Base-by-base conservation (phyloP, 2,329 filamentous ascomycete genomes). In the Colletotrichum shisoi region DNA sequence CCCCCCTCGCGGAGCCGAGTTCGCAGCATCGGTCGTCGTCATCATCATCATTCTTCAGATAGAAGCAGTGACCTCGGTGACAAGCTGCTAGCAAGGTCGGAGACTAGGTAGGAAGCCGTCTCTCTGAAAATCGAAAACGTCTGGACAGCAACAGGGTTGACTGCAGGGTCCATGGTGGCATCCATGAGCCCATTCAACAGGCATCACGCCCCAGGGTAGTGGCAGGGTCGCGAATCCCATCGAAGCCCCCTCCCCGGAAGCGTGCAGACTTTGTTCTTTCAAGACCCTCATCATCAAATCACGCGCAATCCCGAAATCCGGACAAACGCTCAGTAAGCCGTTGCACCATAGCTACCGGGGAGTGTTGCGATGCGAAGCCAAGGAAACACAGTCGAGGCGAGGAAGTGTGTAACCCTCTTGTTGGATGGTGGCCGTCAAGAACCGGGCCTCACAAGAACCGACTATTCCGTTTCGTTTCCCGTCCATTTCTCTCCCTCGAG, bases 221-320 rank as follows among this genome's bases (percentile, higher is more conserved):
- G 40, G 63, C 60, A 58, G 46, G 60, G 46, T 57, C 63, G 48
- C 19, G 40, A 63, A 58, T 53, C 17, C 45, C 31, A 51, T 37
- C 9, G 19, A 57, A 46, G 45, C 17, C 53, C 53, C 61, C 49
- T 44, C 24, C 27, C 51, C 21, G 21, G 42, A 54, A 44, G 13
- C 27, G 46, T n/a, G 34, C 48, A 42, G 61, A 31, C 48, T 53
- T 53, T 58, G n/a, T 37, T 9, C 27, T n/a, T n/a, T n/a, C 21
- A 49, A 34, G 31, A 19, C 27, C 40, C 27, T 57, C 11, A 21
- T 40, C 19, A n/a, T 19, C 7, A 19, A 46, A 17, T 15, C 19
- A 37, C 39, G 21, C 27, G 21, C 31, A 3, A 63, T 52, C 13
- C 40, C 39, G 13, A 27, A 52, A 57, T 57, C 27, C 39, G 39